A percentile compares a stretch with the other conserved stretches of the same genome.
Conservation (phyloP, 352 stramenopile genomes). For the Pythium phragmiticola region DNA sequence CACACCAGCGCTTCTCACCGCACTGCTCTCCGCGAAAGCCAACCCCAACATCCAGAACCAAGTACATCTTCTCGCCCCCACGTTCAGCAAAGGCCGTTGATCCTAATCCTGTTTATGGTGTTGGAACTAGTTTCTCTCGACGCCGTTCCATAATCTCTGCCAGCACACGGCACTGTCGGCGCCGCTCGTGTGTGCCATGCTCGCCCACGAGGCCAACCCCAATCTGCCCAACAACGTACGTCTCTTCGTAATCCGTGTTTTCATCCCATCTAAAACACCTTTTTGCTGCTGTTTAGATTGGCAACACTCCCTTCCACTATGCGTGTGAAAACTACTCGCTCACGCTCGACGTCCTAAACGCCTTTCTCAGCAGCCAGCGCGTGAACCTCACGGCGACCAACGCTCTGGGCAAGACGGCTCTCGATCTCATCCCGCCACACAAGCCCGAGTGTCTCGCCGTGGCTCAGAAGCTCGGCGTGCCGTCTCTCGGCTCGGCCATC, state of each 20-base stretch:
- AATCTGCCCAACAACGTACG: slow-evolving; percentile 76
- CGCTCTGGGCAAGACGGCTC: slow-evolving; percentile 61
- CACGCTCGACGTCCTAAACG: slow-evolving; percentile 55
- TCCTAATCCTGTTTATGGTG: neutral
- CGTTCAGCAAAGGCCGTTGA: neutral
- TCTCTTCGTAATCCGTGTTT: neutral
- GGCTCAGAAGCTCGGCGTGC: slow-evolving; percentile 53
- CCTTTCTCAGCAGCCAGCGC: slow-evolving; percentile 53
- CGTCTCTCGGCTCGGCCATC: slow-evolving; percentile 29
- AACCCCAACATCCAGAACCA: slow-evolving; percentile 70
- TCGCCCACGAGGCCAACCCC: slow-evolving; percentile 64
- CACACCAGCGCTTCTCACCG: slow-evolving; percentile 35
- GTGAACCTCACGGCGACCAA: slow-evolving; percentile 72
- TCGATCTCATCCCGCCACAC: slow-evolving; percentile 51
- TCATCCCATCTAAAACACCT: neutral
- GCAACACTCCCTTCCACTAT: slow-evolving; percentile 70
- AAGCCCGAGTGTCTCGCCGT: slow-evolving; percentile 65
- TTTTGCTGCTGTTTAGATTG: slow-evolving; percentile 43
- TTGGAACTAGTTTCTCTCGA: slow-evolving; percentile 52
- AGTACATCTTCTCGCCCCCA: slow-evolving; percentile 26
- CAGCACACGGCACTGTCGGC: slow-evolving; percentile 56
- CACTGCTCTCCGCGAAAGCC: slow-evolving; percentile 42
- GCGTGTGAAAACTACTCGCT: slow-evolving; percentile 67
- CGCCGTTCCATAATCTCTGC: slow-evolving; percentile 69
- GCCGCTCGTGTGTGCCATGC: slow-evolving; percentile 41